Base-by-base conservation (phyloP, 371 early-diverging fungal species). In the Saksenaea vasiformis region DNA sequence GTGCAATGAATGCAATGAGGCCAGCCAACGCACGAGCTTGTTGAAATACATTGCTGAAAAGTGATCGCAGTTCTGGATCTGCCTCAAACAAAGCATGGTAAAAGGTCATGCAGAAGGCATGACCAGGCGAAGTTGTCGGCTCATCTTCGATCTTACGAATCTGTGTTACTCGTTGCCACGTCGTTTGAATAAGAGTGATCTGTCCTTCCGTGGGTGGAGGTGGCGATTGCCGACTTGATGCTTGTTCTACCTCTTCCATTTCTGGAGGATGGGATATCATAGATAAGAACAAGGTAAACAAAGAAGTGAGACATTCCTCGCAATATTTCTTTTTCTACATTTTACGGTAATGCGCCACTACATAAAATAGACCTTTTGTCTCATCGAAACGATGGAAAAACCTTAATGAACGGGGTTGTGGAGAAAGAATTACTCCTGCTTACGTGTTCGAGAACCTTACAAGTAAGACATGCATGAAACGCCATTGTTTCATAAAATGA, bases 1-100 rank as follows among this genome's bases (percentile, higher is more conserved):
- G 54, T 0, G 61, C 56, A 41, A 76, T 59, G 60, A 44, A 72
- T 8, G 71, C 59, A 27, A 76, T 60, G 58, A 76, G 66, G n/a
- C 73, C 73, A 10, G 73, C 68, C 24, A 76, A 57, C 14, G 76
- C 76, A 43, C 67, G 56, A 19, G 73, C 68, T 68, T 76, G 76
- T 27, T 66, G 66, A 34, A 72, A 58, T 10, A 72, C 66, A 55
- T 76, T 72, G 10, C 67, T 35, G 58, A 76, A 72, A 4, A 68
- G 34, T 11, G 26, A 37, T 38, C 62, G 39, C 13, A 72, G 47
- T 8, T 55, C 43, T 4, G 70, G 68, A 13, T 76, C 71, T 3
- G 62, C 43, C 22, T 62, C 64, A 68, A 72, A 76, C 35, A 76
- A 43, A 8, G 70, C 73, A 11, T 67, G 54, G 24, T 68, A 76